Base-by-base conservation (phyloP, 441 rosid genomes). In the Euphorbia celastroides region DNA sequence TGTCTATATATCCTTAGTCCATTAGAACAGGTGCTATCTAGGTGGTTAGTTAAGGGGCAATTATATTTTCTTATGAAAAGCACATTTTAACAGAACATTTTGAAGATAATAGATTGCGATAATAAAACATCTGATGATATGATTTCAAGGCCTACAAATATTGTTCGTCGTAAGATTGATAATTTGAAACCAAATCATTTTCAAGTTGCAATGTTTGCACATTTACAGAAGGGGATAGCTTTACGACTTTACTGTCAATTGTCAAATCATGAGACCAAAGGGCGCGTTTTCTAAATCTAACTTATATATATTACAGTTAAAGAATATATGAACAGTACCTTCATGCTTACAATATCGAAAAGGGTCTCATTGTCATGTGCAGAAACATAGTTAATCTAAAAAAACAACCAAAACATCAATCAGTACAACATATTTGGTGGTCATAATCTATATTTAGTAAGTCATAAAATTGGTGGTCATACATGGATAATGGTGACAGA, bases 291-390 rank as follows among this genome's bases (percentile, higher is more conserved):
- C n/a, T 50, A n/a, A 19, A 46, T 46, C 1, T 46, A 11, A 11
- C 20, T 0, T 46, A 12, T 14, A 11, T 14, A 11, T 13, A 2
- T 1, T 46, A 1, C 4, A 36, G 13, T 13, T 14, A 48, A 44
- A 58, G 65, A 60, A 23, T 23, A 59, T 59, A 17, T 65, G 51
- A 31, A 50, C 31, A 71, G 62, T 83, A 94, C 99, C 92, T 94
- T 92, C 85, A 94, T 65, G 77, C 89, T 89, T 70, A 89, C 80
- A 60, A 88, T 76, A 81, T 92, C 99, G 70, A 94, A 89, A 27
- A 94, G 82, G 74, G 98, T 94, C 84, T 94, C 99, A 71, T 94
- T 94, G 84, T 94, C 98, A 84, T 94, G 99, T 73, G 99, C 99
- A 68, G 99, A 94, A 72, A 88, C 96, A 79, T 92, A 94, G 71